These are phyloP conservation scores for Nissolia schottii DNA, from an alignment of 306 rosid genomes.

Conservation along the genomic window DNA sequence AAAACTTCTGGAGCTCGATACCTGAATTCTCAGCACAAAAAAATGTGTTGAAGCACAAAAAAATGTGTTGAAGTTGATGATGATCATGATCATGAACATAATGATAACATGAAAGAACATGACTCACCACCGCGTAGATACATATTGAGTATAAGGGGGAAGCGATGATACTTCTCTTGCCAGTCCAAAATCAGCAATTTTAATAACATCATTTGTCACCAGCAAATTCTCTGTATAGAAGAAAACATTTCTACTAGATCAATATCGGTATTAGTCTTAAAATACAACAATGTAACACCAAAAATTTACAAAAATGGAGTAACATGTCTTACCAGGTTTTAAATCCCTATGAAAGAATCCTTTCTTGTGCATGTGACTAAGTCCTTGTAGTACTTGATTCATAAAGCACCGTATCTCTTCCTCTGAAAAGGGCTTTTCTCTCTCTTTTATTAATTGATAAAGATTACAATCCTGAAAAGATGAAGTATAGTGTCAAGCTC, in stretches of 20 bases:
- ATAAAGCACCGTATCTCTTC: slow-evolving; percentile 66
- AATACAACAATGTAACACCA: slow-evolving; percentile 4
- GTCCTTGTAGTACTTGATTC: slow-evolving; percentile 69
- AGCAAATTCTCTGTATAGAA: slow-evolving; percentile 65
- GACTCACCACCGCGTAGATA: slow-evolving; percentile 91
- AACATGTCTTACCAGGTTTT: slow-evolving; percentile 58
- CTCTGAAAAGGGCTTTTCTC: slow-evolving; percentile 61
- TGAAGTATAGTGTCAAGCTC: slow-evolving; percentile 36
- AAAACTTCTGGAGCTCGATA: slow-evolving; percentile 91
- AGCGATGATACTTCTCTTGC: slow-evolving; percentile 80
- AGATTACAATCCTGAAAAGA: slow-evolving; percentile 65
- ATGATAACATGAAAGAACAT: slow-evolving; percentile 2
- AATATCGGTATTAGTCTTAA: not conserved
- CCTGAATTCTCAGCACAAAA: slow-evolving; percentile 41
- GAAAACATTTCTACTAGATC: slow-evolving; percentile 1
- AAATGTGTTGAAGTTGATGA: not conserved
- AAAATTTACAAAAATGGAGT: not conserved
- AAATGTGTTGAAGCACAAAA: slow-evolving; percentile 2
- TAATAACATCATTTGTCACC: slow-evolving; percentile 69
- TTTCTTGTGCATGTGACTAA: slow-evolving; percentile 64
- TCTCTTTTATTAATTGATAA: slow-evolving; percentile 72
- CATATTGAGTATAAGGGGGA: slow-evolving; percentile 94
- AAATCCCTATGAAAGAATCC: slow-evolving; percentile 85
- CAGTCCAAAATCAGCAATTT: slow-evolving; percentile 86
- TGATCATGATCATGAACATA: not conserved